These are phyloP conservation scores for Fusarium oxysporum DNA, from an alignment of 2,329 filamentous ascomycete species.

Conservation along the genomic window DNA sequence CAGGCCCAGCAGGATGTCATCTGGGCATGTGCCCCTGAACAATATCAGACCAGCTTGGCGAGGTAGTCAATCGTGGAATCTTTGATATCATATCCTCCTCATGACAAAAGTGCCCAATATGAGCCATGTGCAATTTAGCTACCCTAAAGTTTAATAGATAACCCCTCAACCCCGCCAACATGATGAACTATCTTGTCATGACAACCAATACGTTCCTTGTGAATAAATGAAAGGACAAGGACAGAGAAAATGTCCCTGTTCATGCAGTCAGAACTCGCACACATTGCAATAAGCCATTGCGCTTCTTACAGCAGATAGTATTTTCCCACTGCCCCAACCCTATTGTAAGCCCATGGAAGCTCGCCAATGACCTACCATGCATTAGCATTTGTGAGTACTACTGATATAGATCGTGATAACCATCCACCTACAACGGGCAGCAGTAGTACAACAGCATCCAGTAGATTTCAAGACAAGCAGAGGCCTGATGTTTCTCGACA, in stretches of 20 bases:
- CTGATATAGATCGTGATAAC: background rate
- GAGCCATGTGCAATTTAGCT: background rate
- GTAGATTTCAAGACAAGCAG: background rate
- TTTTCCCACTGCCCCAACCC: background rate
- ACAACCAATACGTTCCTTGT: background rate
- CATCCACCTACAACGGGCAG: background rate
- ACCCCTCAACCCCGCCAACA: slow-evolving; percentile 30
- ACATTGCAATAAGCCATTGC: too few relatives aligned
- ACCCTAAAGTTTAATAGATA: background rate
- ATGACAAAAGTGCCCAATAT: background rate
- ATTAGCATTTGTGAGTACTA: slow-evolving; percentile 12
- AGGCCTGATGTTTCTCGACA: slow-evolving; percentile 22
- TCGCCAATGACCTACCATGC: slow-evolving; percentile 1
- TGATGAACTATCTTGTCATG: slow-evolving; percentile 21
- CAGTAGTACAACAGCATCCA: background rate
- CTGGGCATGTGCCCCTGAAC: background rate
- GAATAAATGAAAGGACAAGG: background rate
- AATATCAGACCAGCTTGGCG: background rate
- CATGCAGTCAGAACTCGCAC: background rate
- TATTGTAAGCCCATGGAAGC: background rate
- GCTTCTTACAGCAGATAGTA: background rate
- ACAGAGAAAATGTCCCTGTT: background rate
- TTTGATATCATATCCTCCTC: background rate
- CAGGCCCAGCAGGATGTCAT: background rate
- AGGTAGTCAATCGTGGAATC: background rate